These are phyloP conservation scores for Dictyostelium capitatum DNA, from an alignment of 78 protist genomes.

Conservation along the genomic window DNA sequence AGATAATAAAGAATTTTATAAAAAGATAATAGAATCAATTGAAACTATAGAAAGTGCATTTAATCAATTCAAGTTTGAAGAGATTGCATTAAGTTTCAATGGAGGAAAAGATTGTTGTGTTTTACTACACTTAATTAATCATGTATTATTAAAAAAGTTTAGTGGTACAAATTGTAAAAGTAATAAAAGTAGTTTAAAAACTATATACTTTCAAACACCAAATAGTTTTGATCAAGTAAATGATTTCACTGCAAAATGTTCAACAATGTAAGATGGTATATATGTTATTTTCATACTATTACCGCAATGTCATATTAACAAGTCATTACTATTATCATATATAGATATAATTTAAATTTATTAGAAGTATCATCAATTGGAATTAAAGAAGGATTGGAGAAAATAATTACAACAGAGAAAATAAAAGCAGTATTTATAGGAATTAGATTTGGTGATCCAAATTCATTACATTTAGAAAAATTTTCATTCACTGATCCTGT, in stretches of 20 bases:
- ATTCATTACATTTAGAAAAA: constrained; percentile 45
- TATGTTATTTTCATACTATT: neutral
- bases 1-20: neutral
- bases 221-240: constrained; percentile 39
- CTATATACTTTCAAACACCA: constrained; percentile 29
- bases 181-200: constrained; percentile 4
- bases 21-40: neutral
- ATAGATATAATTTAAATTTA: constrained; percentile 42
- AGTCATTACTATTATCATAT: neutral
- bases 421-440: constrained; percentile 77
- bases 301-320: neutral
- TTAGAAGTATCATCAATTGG: constrained; percentile 12
- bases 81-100: constrained; percentile 80
- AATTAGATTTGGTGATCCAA: constrained; percentile 71
- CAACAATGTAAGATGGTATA: neutral
- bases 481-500: constrained; percentile 73
- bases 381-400: constrained; percentile 60
- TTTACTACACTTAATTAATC: constrained; percentile 68
- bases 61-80: neutral
- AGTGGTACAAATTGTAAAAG: neutral
- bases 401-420: neutral
- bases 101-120: constrained; percentile 90
- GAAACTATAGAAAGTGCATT: constrained; percentile 13
- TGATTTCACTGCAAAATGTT: constrained; percentile 38
- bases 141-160: constrained; percentile 12